Evolutionary conservation across 2,329 filamentous ascomycete genomes (phyloP), one percentile per base, ranked within the genome.

Genomic region (Sordariomycetes sp.): DNA sequence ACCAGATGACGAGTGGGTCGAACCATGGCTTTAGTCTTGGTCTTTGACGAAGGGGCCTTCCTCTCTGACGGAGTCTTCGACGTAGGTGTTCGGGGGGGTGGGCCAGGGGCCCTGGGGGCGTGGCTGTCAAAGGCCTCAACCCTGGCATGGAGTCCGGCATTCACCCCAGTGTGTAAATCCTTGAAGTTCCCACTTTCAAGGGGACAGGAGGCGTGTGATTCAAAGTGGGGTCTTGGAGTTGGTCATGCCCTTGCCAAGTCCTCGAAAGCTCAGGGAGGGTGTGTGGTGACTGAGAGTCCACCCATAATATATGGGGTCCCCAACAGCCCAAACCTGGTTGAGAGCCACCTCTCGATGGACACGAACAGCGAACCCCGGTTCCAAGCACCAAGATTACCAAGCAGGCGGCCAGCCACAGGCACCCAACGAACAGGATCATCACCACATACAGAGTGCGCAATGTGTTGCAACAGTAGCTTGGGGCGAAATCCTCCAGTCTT

Each of bases 1-100:
- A 25, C 25, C 9, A 34, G 32, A 34, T 20, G 16, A 21, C 20
- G 31, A 16, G 31, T 33, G 31, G 31, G 21, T 25, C 31, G 21
- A 24, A 26, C 31, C 9, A 14, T 25, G 8, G 20, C 20, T 21
- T 17, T n/a, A n/a, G 17, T 15, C 15, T n/a, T n/a, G n/a, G n/a
- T n/a, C n/a, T n/a, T n/a, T n/a, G n/a, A n/a, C 20, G 8, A 32
- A 24, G 31, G 31, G 23, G 31, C 20, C 31, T 18, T 33, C 20
- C 12, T 24, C 18, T 32, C 8, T 8, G 20, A 23, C 31, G 21
- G 20, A 23, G 19, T 33, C 31, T 20, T 6, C 10, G 31, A 25
- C 5, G 21, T 10, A 33, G n/a, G 26, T 8, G 18, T 5, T 16
- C 8, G 16, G 21, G 31, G 31, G 7, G 17, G 28, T 8, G 28